Conservation (phyloP, 2,329 filamentous ascomycete genomes). For the Penicillium sp. region DNA sequence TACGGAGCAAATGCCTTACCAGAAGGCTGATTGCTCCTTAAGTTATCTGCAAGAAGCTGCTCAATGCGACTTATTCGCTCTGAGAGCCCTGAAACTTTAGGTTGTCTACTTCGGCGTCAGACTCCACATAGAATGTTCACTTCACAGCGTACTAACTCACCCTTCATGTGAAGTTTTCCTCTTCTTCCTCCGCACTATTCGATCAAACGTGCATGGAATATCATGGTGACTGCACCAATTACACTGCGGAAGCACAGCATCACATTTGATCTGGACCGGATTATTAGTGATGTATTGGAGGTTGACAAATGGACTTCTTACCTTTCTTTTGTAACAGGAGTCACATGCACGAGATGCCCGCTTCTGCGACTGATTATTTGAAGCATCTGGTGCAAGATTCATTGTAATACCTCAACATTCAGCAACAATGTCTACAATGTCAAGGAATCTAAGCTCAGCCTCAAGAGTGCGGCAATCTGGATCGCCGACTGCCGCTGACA, state of each 20-base stretch:
- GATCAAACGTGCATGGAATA: constrained; percentile 47
- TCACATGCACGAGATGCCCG: constrained; percentile 46
- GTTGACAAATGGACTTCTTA: constrained; percentile 18
- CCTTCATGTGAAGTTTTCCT: constrained; percentile 24
- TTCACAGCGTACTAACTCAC: constrained; percentile 17
- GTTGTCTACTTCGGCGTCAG: constrained; percentile 13
- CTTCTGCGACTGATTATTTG: constrained; percentile 22
- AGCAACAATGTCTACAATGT: no score
- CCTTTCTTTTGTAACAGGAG: constrained; percentile 51
- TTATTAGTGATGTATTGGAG: background rate
- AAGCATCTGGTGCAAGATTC: constrained; percentile 18
- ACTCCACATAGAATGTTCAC: background rate
- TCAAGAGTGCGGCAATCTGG: no score
- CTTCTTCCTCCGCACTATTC: constrained; percentile 29
- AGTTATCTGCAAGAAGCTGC: constrained; percentile 34
- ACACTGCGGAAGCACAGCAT: constrained; percentile 43
- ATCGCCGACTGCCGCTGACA: constrained; percentile 1
- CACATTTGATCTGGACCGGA: constrained; percentile 50
- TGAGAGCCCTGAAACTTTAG: constrained; percentile 31
- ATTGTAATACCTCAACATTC: constrained; percentile 8
- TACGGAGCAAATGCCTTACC: constrained; percentile 17
- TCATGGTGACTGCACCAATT: constrained; percentile 52
- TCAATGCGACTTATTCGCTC: constrained; percentile 44
- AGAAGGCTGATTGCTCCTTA: constrained; percentile 21
- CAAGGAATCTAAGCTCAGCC: background rate